phyloP scores from a whole-genome alignment of 2,329 filamentous ascomycete species.

The Colletotrichum gigasporum region DNA sequence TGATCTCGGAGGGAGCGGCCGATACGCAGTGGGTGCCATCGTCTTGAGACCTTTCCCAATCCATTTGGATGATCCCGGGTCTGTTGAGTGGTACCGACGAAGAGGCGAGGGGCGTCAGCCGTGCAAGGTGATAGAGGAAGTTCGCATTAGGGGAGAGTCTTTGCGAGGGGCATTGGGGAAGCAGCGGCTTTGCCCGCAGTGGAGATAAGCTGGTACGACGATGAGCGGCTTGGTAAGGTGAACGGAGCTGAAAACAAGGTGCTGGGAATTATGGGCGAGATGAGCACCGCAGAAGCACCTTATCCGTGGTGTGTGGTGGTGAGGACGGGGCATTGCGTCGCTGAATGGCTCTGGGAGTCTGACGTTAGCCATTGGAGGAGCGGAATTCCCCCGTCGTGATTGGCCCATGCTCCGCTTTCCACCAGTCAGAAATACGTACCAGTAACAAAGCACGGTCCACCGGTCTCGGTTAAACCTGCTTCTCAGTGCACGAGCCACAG shows the following conservation, averaged over 20 bases:
- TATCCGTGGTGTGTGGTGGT: background rate
- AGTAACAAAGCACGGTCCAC: background rate
- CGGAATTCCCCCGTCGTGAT: background rate
- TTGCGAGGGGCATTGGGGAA: background rate
- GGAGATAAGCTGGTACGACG: background rate
- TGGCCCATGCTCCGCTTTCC: background rate
- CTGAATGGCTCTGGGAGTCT: background rate
- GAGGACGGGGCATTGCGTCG: background rate
- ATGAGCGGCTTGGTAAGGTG: background rate
- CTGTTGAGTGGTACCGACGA: background rate
- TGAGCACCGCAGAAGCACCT: background rate
- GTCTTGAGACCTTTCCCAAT: background rate
- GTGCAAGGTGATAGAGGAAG: too few species aligned
- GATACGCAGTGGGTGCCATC: background rate
- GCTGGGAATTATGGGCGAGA: too few species aligned
- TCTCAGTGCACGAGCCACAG: background rate
- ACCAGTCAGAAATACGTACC: background rate
- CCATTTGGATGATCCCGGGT: background rate
- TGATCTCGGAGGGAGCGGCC: background rate
- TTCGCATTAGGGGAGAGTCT: background rate
- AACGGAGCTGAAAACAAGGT: background rate
- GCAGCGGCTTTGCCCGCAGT: background rate
- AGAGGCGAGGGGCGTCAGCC: too few species aligned
- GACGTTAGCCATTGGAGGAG: slow-evolving; percentile 2
- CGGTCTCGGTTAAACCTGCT: slow-evolving; percentile 11